A percentile compares a stretch with the other conserved stretches of the same genome.
phyloP scores from a whole-genome alignment of 352 stramenopile genomes.

The Phytophthora colocasiae region DNA sequence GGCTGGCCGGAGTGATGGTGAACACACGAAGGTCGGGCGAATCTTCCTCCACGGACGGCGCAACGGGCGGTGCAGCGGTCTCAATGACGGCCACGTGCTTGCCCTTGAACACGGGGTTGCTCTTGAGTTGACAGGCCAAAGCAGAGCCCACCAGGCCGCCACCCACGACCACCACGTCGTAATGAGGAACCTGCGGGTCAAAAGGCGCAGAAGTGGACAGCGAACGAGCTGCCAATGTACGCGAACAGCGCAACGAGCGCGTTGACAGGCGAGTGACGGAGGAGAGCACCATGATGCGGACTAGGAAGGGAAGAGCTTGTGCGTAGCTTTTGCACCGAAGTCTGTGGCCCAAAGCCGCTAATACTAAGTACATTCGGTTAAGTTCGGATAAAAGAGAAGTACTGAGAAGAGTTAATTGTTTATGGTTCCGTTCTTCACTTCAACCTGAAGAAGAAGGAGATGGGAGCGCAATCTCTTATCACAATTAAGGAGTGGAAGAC shows the following conservation, averaged over 20 bases:
- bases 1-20: slow-evolving; percentile 89
- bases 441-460: too few species aligned
- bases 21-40: slow-evolving; percentile 91
- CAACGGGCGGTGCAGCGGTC: slow-evolving; percentile 45
- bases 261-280: slow-evolving; percentile 31
- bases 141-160: slow-evolving; percentile 85
- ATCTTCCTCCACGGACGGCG: slow-evolving; percentile 57
- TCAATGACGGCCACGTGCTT: slow-evolving; percentile 86
- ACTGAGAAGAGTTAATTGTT: too few species aligned
- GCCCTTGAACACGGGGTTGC: slow-evolving; percentile 76
- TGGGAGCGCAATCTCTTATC: too few species aligned
- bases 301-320: slow-evolving; percentile 10
- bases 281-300: slow-evolving; percentile 35
- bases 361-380: slow-evolving; percentile 5
- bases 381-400: slow-evolving; percentile 4
- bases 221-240: slow-evolving; percentile 11
- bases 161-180: slow-evolving; percentile 86
- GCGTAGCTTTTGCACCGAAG: slow-evolving; percentile 33
- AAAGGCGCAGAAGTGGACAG: slow-evolving; percentile 32
- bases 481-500: too few species aligned
- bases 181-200: slow-evolving; percentile 54
- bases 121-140: slow-evolving; percentile 84
- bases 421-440: too few species aligned
- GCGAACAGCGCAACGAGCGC: slow-evolving; percentile 30
- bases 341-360: slow-evolving; percentile 38